These are phyloP conservation scores for Backusella psychrophila DNA, from an alignment of 192 early-diverging fungal genomes.

Conservation along the genomic window DNA sequence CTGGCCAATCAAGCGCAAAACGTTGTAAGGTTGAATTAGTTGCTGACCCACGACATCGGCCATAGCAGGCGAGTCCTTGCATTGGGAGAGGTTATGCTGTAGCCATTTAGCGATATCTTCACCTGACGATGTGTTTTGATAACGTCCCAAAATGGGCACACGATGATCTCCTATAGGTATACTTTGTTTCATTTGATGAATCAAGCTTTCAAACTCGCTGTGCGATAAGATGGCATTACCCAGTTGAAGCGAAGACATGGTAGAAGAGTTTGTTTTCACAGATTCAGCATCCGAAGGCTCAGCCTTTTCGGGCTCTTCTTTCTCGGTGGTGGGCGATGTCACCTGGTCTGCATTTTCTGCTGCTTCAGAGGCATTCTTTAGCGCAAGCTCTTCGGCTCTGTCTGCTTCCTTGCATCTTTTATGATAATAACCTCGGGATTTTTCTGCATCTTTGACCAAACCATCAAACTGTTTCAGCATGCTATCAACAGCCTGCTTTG, in stretches of 20 bases:
- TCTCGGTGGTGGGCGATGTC: background rate
- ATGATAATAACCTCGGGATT: slow-evolving; percentile 39
- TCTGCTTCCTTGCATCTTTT: slow-evolving; percentile 62
- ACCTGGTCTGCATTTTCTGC: background rate
- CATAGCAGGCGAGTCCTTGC: slow-evolving; percentile 55
- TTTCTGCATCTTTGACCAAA: slow-evolving; percentile 44
- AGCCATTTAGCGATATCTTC: slow-evolving; percentile 73
- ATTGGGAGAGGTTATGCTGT: slow-evolving; percentile 58
- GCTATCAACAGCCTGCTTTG: slow-evolving; percentile 44
- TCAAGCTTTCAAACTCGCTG: slow-evolving; percentile 18
- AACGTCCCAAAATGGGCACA: slow-evolving; percentile 66
- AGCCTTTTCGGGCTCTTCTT: background rate
- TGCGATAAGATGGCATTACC: slow-evolving; percentile 17
- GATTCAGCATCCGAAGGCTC: background rate
- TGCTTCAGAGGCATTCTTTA: background rate
- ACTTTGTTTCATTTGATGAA: slow-evolving; percentile 55
- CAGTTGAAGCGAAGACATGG: slow-evolving; percentile 11
- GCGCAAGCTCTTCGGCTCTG: slow-evolving; percentile 52
- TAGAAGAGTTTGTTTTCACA: background rate
- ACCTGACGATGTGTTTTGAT: slow-evolving; percentile 61
- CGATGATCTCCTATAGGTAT: slow-evolving; percentile 63
- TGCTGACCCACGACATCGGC: slow-evolving; percentile 71
- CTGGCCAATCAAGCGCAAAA: slow-evolving; percentile 65
- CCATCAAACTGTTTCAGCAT: slow-evolving; percentile 50
- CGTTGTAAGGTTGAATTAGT: slow-evolving; percentile 53